A percentile compares a stretch with the other conserved stretches of the same genome.
Conservation (phyloP, 768 basidiomycete species). For the Boletus pseudo-olivaceus region DNA sequence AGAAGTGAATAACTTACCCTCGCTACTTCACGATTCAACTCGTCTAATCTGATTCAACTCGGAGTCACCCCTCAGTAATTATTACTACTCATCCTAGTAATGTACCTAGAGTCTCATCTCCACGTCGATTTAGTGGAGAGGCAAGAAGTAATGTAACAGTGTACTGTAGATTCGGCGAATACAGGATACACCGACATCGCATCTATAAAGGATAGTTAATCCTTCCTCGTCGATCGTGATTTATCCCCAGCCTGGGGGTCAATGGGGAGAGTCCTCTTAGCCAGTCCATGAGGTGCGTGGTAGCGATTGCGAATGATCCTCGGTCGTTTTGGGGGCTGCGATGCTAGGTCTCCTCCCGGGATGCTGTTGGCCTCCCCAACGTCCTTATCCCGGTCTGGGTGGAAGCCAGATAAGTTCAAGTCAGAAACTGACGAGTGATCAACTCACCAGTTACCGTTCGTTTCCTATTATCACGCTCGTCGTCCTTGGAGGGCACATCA, state of each 20-base stretch:
- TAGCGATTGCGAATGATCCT: conserved; percentile 57
- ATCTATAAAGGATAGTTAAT: conserved; percentile 31
- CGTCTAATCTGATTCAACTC: conserved; percentile 38
- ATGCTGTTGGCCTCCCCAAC: conserved; percentile 35
- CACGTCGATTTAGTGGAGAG: conserved; percentile 9
- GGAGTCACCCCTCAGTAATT: conserved; percentile 21
- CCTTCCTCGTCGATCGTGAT: conserved; percentile 50
- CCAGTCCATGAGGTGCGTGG: conserved; percentile 40
- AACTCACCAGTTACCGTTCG: conserved; percentile 65
- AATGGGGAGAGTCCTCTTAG: conserved; percentile 58
- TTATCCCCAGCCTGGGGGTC: conserved; percentile 61
- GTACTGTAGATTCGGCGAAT: conserved; percentile 8
- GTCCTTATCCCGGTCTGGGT: conserved; percentile 64
- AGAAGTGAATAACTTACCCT: conserved; percentile 28
- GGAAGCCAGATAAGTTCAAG: conserved; percentile 2
- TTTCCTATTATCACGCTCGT: conserved; percentile 68
- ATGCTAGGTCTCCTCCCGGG: conserved; percentile 35
- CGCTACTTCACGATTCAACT: conserved; percentile 44
- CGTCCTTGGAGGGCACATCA: conserved; percentile 48
- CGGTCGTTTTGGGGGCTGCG: conserved; percentile 55
- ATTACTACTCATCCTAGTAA: conserved; percentile 22
- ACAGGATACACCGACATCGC: conserved; percentile 9
- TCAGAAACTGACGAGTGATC: background rate
- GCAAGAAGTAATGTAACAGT: conserved; percentile 17
- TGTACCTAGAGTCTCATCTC: conserved; percentile 12